Percentiles rank a stretch among this genome's conserved stretches.
Conservation (phyloP, 2,329 filamentous ascomycete species). For the Cladophialophora carrionii region DNA sequence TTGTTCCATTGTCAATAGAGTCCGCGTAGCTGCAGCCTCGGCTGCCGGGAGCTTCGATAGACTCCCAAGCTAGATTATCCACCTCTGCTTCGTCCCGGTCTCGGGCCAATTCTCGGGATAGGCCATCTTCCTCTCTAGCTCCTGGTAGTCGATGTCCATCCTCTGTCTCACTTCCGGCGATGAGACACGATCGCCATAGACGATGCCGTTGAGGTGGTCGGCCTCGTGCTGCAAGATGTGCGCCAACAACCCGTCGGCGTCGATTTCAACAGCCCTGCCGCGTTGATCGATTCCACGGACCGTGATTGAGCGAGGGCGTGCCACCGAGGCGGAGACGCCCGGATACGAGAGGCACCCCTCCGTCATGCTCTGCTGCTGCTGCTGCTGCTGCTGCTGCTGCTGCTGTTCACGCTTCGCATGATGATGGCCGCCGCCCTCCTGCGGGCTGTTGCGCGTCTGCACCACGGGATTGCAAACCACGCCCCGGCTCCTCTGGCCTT, state of each 20-base stretch:
- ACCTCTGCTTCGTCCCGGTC: background rate
- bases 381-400: no score
- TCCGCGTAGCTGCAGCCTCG: no score
- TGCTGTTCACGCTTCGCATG: background rate
- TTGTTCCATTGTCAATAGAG: background rate
- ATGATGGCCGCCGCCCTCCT: background rate
- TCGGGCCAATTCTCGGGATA: conserved; percentile 15
- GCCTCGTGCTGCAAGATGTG: conserved; percentile 15
- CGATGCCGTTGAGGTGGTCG: conserved; percentile 16
- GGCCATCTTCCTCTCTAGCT: background rate
- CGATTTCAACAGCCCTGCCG: conserved; percentile 1
- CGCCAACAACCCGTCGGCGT: background rate
- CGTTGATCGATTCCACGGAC: conserved; percentile 7
- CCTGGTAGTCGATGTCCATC: conserved; percentile 3
- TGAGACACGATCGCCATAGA: conserved; percentile 10
- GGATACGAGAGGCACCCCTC: conserved; percentile 17
- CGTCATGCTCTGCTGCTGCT: background rate
- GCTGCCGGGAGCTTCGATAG: background rate
- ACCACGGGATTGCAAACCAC: conserved; percentile 17
- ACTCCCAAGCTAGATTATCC: background rate
- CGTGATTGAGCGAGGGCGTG: conserved; percentile 1
- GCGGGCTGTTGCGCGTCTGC: background rate
- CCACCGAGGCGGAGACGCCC: conserved; percentile 1
- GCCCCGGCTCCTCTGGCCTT: conserved; percentile 1
- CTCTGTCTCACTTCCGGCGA: conserved; percentile 3